Evolutionary conservation across 441 rosid species (phyloP).

Genomic region (Adansonia madagascariensis): DNA sequence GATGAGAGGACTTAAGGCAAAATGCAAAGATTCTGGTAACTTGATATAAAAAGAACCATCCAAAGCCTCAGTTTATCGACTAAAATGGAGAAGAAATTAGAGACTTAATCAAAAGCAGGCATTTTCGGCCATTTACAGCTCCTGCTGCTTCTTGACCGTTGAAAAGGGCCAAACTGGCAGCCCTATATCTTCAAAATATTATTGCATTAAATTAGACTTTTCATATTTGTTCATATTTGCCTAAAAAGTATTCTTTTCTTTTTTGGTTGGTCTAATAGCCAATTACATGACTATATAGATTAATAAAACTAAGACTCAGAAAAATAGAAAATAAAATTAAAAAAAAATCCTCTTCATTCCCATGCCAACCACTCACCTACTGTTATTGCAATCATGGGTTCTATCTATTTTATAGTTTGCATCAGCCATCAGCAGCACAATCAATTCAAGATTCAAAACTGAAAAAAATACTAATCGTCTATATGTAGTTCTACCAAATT

Average conservation of each 20-base stretch:
- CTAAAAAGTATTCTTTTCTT: neutral
- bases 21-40: neutral
- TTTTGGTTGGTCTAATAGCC: neutral
- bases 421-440: neutral
- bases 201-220: no score
- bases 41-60: constrained; percentile 2
- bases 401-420: neutral
- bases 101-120: neutral
- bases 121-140: constrained; percentile 7
- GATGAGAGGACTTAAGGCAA: neutral
- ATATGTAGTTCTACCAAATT: neutral
- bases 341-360: neutral
- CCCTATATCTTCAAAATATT: neutral
- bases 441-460: neutral
- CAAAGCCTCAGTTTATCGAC: neutral
- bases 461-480: neutral
- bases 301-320: neutral
- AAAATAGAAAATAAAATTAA: neutral
- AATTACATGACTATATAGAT: neutral
- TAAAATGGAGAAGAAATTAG: no score
- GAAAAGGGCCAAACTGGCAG: neutral
- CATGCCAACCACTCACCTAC: constrained; percentile 4
- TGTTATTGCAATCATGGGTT: constrained; percentile 5
- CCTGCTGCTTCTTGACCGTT: constrained; percentile 9
- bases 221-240: neutral